Conservation (phyloP, 257 asterid species). For the Nicotiana tomentosiformis region DNA sequence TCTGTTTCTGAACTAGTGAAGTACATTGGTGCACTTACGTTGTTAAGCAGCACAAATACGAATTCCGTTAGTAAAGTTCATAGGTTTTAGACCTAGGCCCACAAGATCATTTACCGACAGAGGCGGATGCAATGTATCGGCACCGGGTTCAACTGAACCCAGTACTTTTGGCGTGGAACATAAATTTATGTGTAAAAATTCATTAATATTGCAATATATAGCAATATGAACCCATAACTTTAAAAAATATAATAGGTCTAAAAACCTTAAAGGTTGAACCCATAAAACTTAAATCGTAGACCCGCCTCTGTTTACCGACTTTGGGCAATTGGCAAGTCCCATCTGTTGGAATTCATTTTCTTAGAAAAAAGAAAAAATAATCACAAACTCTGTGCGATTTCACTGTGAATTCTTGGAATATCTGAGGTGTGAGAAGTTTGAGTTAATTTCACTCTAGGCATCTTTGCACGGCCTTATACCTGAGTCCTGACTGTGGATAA, state of each 20-base stretch:
- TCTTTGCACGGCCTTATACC: not conserved
- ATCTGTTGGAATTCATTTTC: not conserved
- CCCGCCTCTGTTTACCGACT: too few species aligned
- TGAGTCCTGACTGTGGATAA: not conserved
- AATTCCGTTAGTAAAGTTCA: not conserved
- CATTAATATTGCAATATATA: too few species aligned
- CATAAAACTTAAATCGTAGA: too few species aligned
- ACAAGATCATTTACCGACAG: not conserved
- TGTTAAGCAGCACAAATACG: not conserved
- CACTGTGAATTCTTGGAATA: not conserved
- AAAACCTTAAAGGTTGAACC: too few species aligned
- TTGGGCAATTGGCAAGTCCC: not conserved
- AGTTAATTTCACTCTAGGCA: not conserved
- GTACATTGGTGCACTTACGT: not conserved
- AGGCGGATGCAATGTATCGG: too few species aligned
- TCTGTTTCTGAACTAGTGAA: not conserved
- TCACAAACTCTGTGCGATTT: not conserved
- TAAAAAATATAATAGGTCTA: too few species aligned
- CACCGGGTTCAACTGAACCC: too few species aligned
- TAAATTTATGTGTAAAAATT: too few species aligned
- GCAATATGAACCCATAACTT: too few species aligned
- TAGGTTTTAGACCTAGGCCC: not conserved
- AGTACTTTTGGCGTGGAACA: too few species aligned
- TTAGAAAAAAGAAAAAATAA: not conserved
- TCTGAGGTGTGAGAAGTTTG: not conserved